Evolutionary conservation across 2,329 filamentous ascomycete species (phyloP), one percentile per base, ranked within the genome.

Genomic region (Paecilomyces sp.): DNA sequence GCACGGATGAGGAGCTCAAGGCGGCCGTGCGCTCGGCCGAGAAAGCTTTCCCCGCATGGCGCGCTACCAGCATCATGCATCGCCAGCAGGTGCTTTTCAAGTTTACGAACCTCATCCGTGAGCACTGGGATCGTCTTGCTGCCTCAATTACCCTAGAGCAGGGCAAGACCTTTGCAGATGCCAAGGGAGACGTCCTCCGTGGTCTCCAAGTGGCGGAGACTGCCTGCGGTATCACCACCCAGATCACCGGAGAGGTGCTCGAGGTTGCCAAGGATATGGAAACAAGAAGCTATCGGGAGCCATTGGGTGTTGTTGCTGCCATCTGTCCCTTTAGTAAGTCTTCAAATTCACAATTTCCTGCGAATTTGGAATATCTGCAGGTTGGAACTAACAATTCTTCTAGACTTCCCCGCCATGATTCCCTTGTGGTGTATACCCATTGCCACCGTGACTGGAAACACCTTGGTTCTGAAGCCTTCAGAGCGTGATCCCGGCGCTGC

Each of bases 211-310:
- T 88, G 50, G 85, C 85, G 6, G 85, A 88, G 75, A 87, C 84
- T 5, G 83, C 85, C 33, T 88, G 85, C 66, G 85, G 85, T 54
- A 88, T 88, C 70, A 86, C 85, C 1, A 86, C 83, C 1, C 85
- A 88, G 71, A 77, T 88, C 69, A 82, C 82, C 8, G 85, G 85
- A 36, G 85, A 88, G 72, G 82, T 88, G n/a, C 77, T 88, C 34
- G 85, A 88, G 73, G 85, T 88, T n/a, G 81, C 73, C 57, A 87
- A 88, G 78, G 85, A 88, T 67, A 88, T 88, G 85, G 85, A 88
- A 76, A 88, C 85, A 6, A 77, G 85, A 62, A 85, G 81, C 63
- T 88, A 88, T 74, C 79, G 82, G 56, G 85, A 88, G 73, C 85
- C 85, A 57, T 72, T 88, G 65, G 85, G 85, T 64, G 81, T 88